These are phyloP conservation scores for Calocybe gangraenosa DNA, from an alignment of 768 basidiomycete species.

Conservation along the genomic window DNA sequence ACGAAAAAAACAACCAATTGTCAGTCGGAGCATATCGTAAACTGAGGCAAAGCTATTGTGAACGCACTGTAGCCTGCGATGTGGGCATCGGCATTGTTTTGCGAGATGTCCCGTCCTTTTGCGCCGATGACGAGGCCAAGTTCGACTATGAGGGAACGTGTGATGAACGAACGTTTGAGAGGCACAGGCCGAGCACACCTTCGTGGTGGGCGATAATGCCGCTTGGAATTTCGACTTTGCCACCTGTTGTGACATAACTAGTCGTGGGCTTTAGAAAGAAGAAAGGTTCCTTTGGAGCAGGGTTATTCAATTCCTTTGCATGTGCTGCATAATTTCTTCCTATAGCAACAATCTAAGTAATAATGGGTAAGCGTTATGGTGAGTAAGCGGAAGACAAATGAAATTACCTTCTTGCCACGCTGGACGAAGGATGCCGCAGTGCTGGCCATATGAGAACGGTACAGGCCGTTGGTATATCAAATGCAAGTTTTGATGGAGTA, in stretches of 20 bases:
- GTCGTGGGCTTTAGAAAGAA: constrained; percentile 98
- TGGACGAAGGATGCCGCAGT: constrained; percentile 29
- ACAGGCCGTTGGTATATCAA: constrained; percentile 4
- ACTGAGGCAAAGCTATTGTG: neutral
- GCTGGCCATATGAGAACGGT: constrained; percentile 7
- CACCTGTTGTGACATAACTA: constrained; percentile 76
- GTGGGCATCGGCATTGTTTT: constrained; percentile 65
- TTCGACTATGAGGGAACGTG: constrained; percentile 56
- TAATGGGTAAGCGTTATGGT: neutral
- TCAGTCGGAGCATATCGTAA: neutral
- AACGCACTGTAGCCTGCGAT: constrained; percentile 88
- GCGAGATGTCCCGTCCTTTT: constrained; percentile 75
- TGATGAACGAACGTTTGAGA: neutral
- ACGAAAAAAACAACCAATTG: constrained; percentile 7
- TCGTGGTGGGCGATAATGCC: constrained; percentile 89
- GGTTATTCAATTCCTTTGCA: constrained; percentile 87
- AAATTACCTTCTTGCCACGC: constrained; percentile 35
- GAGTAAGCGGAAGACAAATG: neutral
- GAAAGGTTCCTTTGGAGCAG: constrained; percentile 90
- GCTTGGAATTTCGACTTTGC: constrained; percentile 78
- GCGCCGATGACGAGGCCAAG: constrained; percentile 96
- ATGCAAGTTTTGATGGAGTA: constrained; percentile 8
- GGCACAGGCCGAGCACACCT: constrained; percentile 41
- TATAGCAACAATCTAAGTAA: constrained; percentile 81
- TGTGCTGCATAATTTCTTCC: constrained; percentile 93